Conservation (phyloP, 2,329 filamentous ascomycete genomes). For the Lecanicillium sp. region DNA sequence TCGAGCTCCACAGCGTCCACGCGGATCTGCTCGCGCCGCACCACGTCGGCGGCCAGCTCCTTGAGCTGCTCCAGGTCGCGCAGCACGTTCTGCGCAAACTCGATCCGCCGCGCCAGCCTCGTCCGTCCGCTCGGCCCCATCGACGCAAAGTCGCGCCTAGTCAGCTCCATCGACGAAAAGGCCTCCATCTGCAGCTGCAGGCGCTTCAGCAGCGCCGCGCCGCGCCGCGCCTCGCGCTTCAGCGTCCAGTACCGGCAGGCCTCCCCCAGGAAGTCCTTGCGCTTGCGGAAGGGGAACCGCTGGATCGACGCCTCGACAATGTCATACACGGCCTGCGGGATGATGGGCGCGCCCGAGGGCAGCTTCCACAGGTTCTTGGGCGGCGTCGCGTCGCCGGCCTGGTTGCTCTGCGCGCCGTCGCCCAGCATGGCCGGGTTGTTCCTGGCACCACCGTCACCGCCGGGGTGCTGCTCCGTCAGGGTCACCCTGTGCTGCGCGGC, state of each 20-base stretch:
- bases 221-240: conserved; percentile 86
- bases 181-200: conserved; percentile 92
- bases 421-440: conserved; percentile 68
- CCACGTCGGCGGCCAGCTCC: conserved; percentile 62
- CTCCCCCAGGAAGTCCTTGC: conserved; percentile 88
- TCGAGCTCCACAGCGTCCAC: conserved; percentile 71
- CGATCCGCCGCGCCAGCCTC: conserved; percentile 73
- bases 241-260: conserved; percentile 97
- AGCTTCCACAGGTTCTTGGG: conserved; percentile 67
- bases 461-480: conserved; percentile 60
- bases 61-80: conserved; percentile 73
- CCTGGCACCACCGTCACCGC: conserved; percentile 75
- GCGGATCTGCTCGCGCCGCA: conserved; percentile 71
- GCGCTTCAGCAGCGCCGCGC: conserved; percentile 85
- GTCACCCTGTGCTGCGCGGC: conserved; percentile 64
- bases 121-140: conserved; percentile 83
- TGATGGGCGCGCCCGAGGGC: conserved; percentile 89
- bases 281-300: conserved; percentile 72
- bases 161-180: conserved; percentile 96
- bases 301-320: conserved; percentile 77
- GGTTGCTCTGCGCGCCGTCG: conserved; percentile 65
- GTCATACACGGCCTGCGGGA: conserved; percentile 82
- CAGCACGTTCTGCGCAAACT: conserved; percentile 74
- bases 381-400: conserved; percentile 45
- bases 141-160: conserved; percentile 86